Percentiles rank a stretch among this genome's conserved stretches.
Evolutionary conservation across 2,329 filamentous ascomycete genomes (phyloP).

Genomic region (Zymoseptoria passerinii): DNA sequence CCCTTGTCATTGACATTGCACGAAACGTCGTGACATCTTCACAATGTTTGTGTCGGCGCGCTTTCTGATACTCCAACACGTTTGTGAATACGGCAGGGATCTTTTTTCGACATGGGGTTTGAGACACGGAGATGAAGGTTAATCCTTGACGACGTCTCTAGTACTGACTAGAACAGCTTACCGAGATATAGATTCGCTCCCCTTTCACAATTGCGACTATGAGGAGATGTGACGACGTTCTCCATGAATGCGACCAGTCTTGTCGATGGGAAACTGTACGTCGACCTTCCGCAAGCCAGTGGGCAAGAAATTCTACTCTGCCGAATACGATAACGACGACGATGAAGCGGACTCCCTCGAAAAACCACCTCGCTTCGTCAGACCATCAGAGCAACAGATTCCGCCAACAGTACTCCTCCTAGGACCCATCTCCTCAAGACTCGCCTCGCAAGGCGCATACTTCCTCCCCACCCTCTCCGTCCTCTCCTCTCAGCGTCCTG

Average conservation of each 20-base stretch:
- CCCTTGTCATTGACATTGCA: background rate
- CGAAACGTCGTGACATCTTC: background rate
- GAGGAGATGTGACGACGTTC: background rate
- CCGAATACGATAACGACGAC: background rate
- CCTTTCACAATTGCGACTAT: background rate
- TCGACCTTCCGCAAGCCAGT: background rate
- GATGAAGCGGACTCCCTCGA: background rate
- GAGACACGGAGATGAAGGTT: background rate
- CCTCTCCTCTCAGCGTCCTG: conserved; percentile 6
- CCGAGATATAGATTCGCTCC: background rate
- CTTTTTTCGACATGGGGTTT: background rate
- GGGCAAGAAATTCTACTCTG: background rate
- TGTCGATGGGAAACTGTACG: background rate
- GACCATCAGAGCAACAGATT: background rate
- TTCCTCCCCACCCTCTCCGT: conserved; percentile 7
- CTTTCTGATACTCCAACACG: background rate
- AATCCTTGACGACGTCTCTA: background rate
- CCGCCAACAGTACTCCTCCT: background rate
- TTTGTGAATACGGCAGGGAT: background rate
- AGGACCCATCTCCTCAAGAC: background rate
- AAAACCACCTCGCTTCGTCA: background rate
- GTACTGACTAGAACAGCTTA: background rate
- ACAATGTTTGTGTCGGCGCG: background rate
- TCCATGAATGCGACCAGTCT: background rate
- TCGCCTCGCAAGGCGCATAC: conserved; percentile 7